Evolutionary conservation across 805 yeast genomes (phyloP), one percentile per base, ranked within the genome.

Genomic region (Ogataea polymorpha): DNA sequence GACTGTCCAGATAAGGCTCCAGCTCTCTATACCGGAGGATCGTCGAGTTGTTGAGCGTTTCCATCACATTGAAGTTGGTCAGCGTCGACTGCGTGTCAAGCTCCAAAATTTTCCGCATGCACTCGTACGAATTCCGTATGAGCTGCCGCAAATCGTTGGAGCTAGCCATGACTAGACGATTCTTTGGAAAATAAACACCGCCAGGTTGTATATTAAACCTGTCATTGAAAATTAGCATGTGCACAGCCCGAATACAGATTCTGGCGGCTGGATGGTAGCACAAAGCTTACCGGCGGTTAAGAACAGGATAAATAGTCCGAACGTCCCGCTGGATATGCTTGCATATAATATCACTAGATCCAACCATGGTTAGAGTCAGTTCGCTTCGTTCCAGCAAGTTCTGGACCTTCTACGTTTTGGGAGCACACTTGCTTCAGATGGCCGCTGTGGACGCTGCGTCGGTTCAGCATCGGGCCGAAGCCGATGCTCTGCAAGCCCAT

Each of bases 1-100:
- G 45, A 45, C 48, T 41, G 41, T 59, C 58, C 26, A 62, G 46
- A 41, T 73, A 72, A 4, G 58, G 61, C 32, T 75, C 82, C 23
- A 77, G 57, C 23, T 61, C 64, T 35, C 69, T 67, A 38, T 74
- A 77, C 50, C 74, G 74, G 46, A 78, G 59, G 0, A 80, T 72
- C 34, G 79, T 75, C 39, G 75, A 68, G n/a, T 82, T 79, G 53
- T 80, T 80, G 42, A 77, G 58, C 47, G 77, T 75, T 41, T 75
- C 76, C 23, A 79, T 48, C 11, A 75, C 57, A 48, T 71, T 74
- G 51, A 80, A 60, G 45, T 77, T 66, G 31, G 59, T 52, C 3
- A 69, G 53, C 0, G 68, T 53, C 2, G 61, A 57, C 40, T 61
- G 61, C 4, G 67, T 61, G 29, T 62, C 66, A 16, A 67, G 57